Evolutionary conservation across 1,139 yeast genomes (phyloP).

Genomic region (Williopsis jadinii): DNA sequence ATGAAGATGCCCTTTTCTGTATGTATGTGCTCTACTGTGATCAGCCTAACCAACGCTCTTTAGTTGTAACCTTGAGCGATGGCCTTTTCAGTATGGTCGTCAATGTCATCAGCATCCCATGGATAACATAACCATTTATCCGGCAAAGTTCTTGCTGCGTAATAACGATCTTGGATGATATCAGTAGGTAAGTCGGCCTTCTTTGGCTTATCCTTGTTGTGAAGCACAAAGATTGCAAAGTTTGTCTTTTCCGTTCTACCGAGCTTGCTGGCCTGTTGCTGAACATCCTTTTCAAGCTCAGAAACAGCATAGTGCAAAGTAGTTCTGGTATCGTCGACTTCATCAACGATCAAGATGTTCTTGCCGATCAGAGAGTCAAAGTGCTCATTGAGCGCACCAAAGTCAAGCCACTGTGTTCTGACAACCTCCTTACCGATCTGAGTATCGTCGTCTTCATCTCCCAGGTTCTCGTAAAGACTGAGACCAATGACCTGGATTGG

Average conservation of each 20-base stretch:
- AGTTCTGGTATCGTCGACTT: conserved; percentile 64
- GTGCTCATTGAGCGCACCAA: conserved; percentile 47
- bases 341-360: conserved; percentile 58
- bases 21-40: no score
- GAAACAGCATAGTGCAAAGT: conserved; percentile 55
- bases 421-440: conserved; percentile 56
- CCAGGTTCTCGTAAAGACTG: conserved; percentile 52
- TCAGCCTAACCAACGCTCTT: background rate
- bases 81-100: conserved; percentile 70
- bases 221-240: conserved; percentile 52
- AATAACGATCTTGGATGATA: conserved; percentile 40
- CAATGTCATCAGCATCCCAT: conserved; percentile 74
- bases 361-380: conserved; percentile 51
- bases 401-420: conserved; percentile 64
- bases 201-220: conserved; percentile 51
- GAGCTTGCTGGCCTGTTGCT: conserved; percentile 33
- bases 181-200: conserved; percentile 43
- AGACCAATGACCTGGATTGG: conserved; percentile 62
- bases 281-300: conserved; percentile 51
- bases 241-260: conserved; percentile 34
- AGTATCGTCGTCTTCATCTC: conserved; percentile 34
- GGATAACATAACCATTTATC: conserved; percentile 61
- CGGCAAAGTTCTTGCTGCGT: conserved; percentile 46
- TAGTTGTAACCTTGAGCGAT: conserved; percentile 55
- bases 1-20: no score